A percentile compares a stretch with the other conserved stretches of the same genome.
Evolutionary conservation across 1,139 yeast species (phyloP).

Genomic region (Pneumocystis jirovecii): DNA sequence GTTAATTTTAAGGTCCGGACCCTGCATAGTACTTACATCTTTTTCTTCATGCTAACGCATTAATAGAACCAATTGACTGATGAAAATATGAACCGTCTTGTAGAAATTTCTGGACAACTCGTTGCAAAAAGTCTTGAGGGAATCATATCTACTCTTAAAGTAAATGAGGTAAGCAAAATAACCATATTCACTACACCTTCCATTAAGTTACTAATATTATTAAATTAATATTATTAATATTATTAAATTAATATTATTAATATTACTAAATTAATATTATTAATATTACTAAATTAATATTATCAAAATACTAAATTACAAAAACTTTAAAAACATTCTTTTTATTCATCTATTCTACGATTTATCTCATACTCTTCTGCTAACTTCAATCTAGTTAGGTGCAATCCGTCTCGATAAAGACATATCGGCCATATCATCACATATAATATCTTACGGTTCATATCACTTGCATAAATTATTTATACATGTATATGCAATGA

Average conservation of each 20-base stretch:
- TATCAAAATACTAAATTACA: background rate
- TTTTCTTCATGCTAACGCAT: background rate
- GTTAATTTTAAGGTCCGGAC: background rate
- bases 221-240: too few species aligned
- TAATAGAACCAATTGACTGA: background rate
- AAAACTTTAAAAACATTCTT: too few species aligned
- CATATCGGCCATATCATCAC: slow-evolving; percentile 38
- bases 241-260: too few species aligned
- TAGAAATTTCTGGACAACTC: background rate
- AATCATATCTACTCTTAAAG: background rate
- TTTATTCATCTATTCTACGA: too few species aligned
- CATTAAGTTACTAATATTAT: too few species aligned
- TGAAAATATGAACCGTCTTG: background rate
- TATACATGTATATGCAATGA: background rate
- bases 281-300: too few species aligned
- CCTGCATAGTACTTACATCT: background rate
- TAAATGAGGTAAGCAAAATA: background rate
- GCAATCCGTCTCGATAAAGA: slow-evolving; percentile 75
- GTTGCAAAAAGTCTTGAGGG: background rate
- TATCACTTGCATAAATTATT: background rate
- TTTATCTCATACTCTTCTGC: too few species aligned
- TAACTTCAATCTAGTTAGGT: slow-evolving; percentile 57
- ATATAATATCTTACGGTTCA: background rate
- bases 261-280: too few species aligned
- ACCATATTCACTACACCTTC: background rate